Percentiles rank a stretch among this genome's conserved stretches.
Conservation (phyloP, 163 green algal genomes). For the Scenedesmus sp. region DNA sequence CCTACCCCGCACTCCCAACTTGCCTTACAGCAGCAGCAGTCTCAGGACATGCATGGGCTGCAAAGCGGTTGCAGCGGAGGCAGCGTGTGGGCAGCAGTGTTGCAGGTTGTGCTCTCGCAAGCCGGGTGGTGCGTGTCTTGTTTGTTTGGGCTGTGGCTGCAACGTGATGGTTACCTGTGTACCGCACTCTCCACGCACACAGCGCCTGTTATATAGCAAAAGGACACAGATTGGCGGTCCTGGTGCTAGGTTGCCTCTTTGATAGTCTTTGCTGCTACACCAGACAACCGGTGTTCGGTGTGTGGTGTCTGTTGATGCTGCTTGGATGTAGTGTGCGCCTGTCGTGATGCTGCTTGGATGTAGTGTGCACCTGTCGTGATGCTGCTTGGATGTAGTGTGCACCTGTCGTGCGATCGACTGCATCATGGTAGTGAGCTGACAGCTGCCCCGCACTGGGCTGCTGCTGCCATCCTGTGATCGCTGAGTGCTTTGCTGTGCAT, state of each 20-base stretch:
- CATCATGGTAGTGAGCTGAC: too few relatives aligned
- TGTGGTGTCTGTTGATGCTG: conserved; percentile 1
- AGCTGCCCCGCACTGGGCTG: too few relatives aligned
- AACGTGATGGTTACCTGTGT: not conserved
- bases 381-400: not conserved
- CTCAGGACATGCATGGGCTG: not conserved
- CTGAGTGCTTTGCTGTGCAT: too few relatives aligned
- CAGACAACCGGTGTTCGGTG: not conserved
- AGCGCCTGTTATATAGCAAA: not conserved
- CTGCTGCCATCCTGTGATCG: too few relatives aligned
- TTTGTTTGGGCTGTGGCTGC: not conserved
- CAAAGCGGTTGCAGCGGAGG: not conserved
- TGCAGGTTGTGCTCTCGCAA: not conserved
- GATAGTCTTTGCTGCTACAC: not conserved
- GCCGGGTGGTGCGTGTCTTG: not conserved
- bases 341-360: not conserved
- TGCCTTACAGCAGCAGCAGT: not conserved
- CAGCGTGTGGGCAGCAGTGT: not conserved
- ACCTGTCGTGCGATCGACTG: not conserved
- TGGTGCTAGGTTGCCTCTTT: not conserved
- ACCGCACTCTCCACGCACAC: not conserved
- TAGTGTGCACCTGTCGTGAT: not conserved
- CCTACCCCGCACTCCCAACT: not conserved
- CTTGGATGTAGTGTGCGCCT: not conserved
- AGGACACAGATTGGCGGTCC: not conserved